Conservation (phyloP, 208 protist species). For the Crithidia sp. region DNA sequence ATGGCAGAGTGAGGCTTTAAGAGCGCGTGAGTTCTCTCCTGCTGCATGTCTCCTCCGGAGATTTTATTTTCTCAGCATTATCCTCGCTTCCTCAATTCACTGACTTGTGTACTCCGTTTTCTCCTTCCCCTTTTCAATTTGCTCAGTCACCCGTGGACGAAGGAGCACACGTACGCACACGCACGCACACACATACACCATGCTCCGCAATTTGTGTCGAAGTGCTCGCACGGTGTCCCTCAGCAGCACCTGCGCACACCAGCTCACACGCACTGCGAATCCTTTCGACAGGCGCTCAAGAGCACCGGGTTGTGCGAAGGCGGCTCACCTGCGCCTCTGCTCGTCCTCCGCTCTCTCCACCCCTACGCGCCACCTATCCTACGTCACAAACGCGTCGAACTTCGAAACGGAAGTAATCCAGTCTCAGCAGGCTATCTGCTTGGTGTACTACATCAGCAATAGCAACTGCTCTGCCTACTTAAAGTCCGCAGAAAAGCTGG, state of each 20-base stretch:
- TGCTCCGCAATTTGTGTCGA: constrained; percentile 5
- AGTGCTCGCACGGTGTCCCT: background rate
- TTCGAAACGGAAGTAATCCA: constrained; percentile 88
- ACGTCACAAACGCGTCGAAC: constrained; percentile 66
- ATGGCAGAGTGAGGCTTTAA: too few species aligned
- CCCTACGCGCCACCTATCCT: constrained; percentile 22
- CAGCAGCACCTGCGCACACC: background rate
- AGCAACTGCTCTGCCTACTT: constrained; percentile 75
- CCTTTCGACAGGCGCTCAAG: too few species aligned
- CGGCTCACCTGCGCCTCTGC: background rate
- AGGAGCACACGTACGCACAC: too few species aligned
- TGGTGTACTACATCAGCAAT: constrained; percentile 76
- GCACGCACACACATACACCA: too few species aligned
- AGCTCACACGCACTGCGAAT: too few species aligned
- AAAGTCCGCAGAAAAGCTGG: constrained; percentile 60
- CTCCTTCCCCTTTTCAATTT: too few species aligned
- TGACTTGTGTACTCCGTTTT: too few species aligned
- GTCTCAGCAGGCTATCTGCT: constrained; percentile 89
- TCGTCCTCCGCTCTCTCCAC: background rate
- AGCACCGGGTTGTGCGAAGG: too few species aligned
- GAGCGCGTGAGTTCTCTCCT: too few species aligned
- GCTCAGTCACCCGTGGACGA: background rate
- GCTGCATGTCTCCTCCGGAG: too few species aligned
- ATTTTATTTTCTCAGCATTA: too few species aligned
- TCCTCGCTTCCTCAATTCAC: too few species aligned